phyloP scores from a whole-genome alignment of 345 rosid genomes.

The Limnanthes douglasii region DNA sequence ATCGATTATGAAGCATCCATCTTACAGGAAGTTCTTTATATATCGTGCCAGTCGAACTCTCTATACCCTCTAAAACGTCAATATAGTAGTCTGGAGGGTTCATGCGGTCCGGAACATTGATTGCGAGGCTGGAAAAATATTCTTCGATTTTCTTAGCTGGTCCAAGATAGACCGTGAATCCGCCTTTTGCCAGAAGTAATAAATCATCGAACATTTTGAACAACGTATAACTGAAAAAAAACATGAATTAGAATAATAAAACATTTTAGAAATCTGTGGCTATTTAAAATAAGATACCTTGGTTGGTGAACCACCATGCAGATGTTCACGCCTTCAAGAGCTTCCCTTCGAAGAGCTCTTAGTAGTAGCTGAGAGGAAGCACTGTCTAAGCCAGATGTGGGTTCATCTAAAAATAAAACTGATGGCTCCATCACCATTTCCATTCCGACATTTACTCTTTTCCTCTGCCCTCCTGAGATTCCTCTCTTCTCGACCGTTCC shows the following conservation, averaged over 20 bases:
- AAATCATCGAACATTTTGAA: constrained; percentile 93
- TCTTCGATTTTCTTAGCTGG: constrained; percentile 68
- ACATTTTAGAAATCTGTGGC: background rate
- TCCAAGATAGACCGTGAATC: constrained; percentile 68
- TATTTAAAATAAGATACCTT: constrained; percentile 24
- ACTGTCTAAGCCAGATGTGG: constrained; percentile 86
- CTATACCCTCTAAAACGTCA: constrained; percentile 71
- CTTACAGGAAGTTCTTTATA: constrained; percentile 56
- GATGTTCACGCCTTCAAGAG: constrained; percentile 83
- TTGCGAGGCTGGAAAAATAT: constrained; percentile 58
- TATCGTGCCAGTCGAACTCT: constrained; percentile 33
- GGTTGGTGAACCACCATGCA: constrained; percentile 90
- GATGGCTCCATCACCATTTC: constrained; percentile 99
- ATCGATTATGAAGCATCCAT: constrained; percentile 88
- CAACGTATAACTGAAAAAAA: constrained; percentile 34
- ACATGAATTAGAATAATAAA: background rate
- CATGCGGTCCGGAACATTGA: constrained; percentile 63
- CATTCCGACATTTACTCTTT: constrained; percentile 81
- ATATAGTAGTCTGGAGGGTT: constrained; percentile 87
- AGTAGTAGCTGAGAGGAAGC: constrained; percentile 76
- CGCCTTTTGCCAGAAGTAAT: constrained; percentile 84
- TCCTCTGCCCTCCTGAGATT: constrained; percentile 87
- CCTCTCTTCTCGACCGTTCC: constrained; percentile 87
- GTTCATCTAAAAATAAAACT: constrained; percentile 74
- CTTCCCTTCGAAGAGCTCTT: constrained; percentile 75